Evolutionary conservation across 805 yeast species (phyloP), one percentile per base, ranked within the genome.

Genomic region (Wickerhamomyces sydowiorum): DNA sequence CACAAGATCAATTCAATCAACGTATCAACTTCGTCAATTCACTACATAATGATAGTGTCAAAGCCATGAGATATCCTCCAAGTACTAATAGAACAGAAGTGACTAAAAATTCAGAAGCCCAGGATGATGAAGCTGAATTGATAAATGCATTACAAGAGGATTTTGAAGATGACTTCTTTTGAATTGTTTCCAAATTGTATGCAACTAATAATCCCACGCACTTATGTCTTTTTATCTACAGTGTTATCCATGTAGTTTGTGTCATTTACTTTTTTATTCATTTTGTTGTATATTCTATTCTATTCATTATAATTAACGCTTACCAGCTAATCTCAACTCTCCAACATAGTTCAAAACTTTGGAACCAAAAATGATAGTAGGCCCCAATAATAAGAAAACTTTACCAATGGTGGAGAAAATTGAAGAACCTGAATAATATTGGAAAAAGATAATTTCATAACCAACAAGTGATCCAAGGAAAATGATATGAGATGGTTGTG

Each of bases 21-120:
- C 84, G 99, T 72, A 91, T 93, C 63, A 79, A 80, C 54, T 95
- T 93, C 65, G 91, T 96, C 59, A 84, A 88, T 67, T 76, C 83
- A 37, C 73, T 91, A 51, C 95, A 91, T 66, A 88, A 89, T 53
- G 97, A 91, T 56, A 79, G 87, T 62, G 95, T 91, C 45, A 86
- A 87, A 66, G 88, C 96, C 8, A 88, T 93, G 97, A 78, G 97
- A 56, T 93, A 87, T 65, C 96, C 96, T 7, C 61, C 61, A 38
- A 57, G 59, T 44, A 48, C 47, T 18, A 57, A 53, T 44, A 53
- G 53, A 43, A 45, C 41, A n/a, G 50, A 49, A 34, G 39, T 43
- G 21, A 21, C 42, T 2, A 40, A 36, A 8, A 27, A 18, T 3
- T 29, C 24, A 17, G 49, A 46, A 3, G 48, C 45, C 36, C 48